A percentile compares a stretch with the other conserved stretches of the same genome.
Conservation (phyloP, 2,329 filamentous ascomycete genomes). For the Hortaea sp. region DNA sequence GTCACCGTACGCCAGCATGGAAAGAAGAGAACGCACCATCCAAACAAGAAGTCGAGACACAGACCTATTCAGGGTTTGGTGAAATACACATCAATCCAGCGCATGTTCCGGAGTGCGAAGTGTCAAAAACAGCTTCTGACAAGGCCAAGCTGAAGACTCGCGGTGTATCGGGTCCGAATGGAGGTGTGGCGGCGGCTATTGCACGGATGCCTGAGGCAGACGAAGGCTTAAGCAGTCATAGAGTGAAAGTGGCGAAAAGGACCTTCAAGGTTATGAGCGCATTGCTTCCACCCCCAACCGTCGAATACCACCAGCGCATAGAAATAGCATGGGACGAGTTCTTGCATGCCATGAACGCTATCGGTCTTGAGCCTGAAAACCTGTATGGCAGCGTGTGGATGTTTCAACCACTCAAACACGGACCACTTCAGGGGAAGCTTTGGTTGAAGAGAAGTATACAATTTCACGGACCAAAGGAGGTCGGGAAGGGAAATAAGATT, state of each 20-base stretch:
- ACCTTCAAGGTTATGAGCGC: slow-evolving; percentile 32
- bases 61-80: too few relatives aligned
- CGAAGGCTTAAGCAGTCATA: not conserved
- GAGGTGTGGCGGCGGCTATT: not conserved
- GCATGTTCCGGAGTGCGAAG: too few relatives aligned
- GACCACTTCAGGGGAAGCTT: slow-evolving; percentile 9
- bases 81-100: too few relatives aligned
- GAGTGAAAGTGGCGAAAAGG: slow-evolving; percentile 9
- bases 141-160: slow-evolving; percentile 16
- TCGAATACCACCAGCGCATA: slow-evolving; percentile 28
- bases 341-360: slow-evolving; percentile 39
- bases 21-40: too few relatives aligned
- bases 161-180: slow-evolving; percentile 4
- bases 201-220: not conserved
- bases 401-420: slow-evolving; percentile 34
- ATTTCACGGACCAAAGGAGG: slow-evolving; percentile 52
- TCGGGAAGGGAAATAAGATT: slow-evolving; percentile 35
- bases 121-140: too few relatives aligned
- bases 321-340: slow-evolving; percentile 47
- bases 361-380: slow-evolving; percentile 46
- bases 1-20: too few relatives aligned
- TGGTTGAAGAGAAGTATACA: slow-evolving; percentile 43
- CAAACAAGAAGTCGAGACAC: too few relatives aligned
- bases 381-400: slow-evolving; percentile 54
- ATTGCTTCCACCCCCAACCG: slow-evolving; percentile 30